Percentiles rank a stretch among this genome's conserved stretches.
These are phyloP conservation scores for Alisma plantagoaquatica DNA, from an alignment of 106 monocot species.

Conservation along the genomic window DNA sequence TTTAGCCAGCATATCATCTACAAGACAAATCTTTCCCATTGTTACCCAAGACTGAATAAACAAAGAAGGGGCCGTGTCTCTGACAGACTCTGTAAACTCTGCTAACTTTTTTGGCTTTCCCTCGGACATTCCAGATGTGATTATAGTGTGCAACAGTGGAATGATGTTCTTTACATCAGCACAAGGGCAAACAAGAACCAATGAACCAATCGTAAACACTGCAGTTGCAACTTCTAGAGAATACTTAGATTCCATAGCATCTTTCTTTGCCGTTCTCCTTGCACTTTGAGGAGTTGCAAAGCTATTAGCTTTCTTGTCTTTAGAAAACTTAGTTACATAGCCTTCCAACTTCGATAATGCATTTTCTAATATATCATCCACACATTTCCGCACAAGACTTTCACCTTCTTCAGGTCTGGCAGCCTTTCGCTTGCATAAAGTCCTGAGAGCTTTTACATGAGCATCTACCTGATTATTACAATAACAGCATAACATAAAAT, in stretches of 20 bases:
- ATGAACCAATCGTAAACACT: constrained; percentile 76
- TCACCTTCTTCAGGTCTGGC: constrained; percentile 44
- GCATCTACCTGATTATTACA: constrained; percentile 71
- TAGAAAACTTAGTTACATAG: constrained; percentile 45
- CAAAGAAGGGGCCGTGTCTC: constrained; percentile 51
- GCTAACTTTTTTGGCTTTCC: constrained; percentile 41
- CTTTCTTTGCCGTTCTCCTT: constrained; percentile 33
- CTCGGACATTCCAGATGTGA: constrained; percentile 55
- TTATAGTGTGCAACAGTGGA: constrained; percentile 65
- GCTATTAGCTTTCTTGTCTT: constrained; percentile 11
- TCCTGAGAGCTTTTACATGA: constrained; percentile 86
- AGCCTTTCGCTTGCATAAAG: constrained; percentile 81
- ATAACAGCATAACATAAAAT: constrained; percentile 1
- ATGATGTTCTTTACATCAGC: constrained; percentile 49
- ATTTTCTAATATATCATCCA: constrained; percentile 40
- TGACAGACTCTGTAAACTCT: constrained; percentile 30
- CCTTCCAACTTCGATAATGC: constrained; percentile 45
- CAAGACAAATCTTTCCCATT: constrained; percentile 92
- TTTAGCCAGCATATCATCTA: constrained; percentile 80
- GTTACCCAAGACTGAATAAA: constrained; percentile 90
- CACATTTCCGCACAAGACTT: constrained; percentile 68
- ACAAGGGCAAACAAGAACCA: constrained; percentile 60
- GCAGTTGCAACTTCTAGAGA: constrained; percentile 51
- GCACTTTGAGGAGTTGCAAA: constrained; percentile 38
- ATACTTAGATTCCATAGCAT: constrained; percentile 12